Evolutionary conservation across 2,329 filamentous ascomycete species (phyloP), one percentile per base, ranked within the genome.

Genomic region (Chrysoporthe deuterocubensis): DNA sequence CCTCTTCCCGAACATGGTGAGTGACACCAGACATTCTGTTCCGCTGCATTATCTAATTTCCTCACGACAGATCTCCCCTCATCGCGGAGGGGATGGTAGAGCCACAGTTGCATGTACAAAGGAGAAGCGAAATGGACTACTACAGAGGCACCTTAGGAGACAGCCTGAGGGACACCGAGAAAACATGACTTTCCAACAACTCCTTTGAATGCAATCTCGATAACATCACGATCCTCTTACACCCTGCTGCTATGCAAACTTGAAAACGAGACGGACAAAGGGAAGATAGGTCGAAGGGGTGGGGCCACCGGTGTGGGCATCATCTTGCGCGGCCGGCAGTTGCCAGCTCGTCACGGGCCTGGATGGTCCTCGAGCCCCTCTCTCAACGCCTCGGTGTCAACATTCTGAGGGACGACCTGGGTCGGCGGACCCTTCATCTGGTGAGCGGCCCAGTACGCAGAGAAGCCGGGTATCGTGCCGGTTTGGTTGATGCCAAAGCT

Each of bases 381-480:
- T 70, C 81, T 82, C 72, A 93, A 75, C 9, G 89, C 86, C 54
- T 87, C 84, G 46, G 83, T 81, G 74, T 92, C 88, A 32, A 92
- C 76, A 1, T 78, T 78, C 37, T 86, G 83, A 0, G 90, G 81
- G 18, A 85, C 84, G 13, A 92, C 85, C 68, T 84, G 85, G 46
- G 84, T 82, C 2, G 87, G 85, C 1, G 86, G 80, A 46, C 77
- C 82, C 77, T 79, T 86, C 74, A 77, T 86, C 77, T 79, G 86
- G 74, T 78, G 81, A 1, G 81, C 78, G 2, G 81, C 79, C 77
- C 83, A 82, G 71, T 85, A 87, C 66, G 86, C 82, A 37, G 87
- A 83, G 71, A 95, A 91, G 0, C 92, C 92, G 0, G 91, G 87
- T 56, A 96, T 90, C 0, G 88, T 84, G 0, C 92, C 92, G 1